phyloP scores from a whole-genome alignment of 306 rosid species.

The Oemleria cerasiformis region DNA sequence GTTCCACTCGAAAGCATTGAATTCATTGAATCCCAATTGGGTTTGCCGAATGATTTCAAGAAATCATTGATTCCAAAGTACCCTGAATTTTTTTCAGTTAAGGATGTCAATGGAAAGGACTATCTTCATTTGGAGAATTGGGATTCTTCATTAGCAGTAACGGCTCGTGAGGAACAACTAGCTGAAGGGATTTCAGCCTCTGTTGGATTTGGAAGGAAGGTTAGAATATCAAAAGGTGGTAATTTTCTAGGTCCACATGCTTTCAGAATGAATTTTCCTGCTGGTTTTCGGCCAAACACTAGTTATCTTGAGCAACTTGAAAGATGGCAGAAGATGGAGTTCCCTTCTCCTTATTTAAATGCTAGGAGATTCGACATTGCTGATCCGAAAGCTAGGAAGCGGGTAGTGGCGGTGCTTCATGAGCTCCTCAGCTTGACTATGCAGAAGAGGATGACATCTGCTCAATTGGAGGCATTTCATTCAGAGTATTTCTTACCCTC shows the following conservation, averaged over 20 bases:
- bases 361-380: slow-evolving; percentile 68
- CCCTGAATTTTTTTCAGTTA: slow-evolving; percentile 58
- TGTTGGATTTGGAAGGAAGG: slow-evolving; percentile 31
- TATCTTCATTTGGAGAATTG: slow-evolving; percentile 68
- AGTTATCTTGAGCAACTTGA: slow-evolving; percentile 60
- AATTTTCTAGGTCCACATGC: slow-evolving; percentile 59
- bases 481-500: slow-evolving; percentile 72
- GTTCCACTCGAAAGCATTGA: slow-evolving; percentile 58
- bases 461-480: slow-evolving; percentile 73
- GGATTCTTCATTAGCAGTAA: slow-evolving; percentile 67
- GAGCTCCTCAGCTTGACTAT: slow-evolving; percentile 81
- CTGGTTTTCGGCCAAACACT: slow-evolving; percentile 70
- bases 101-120: slow-evolving; percentile 41
- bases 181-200: slow-evolving; percentile 37
- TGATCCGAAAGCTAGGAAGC: slow-evolving; percentile 69
- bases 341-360: slow-evolving; percentile 81
- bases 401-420: slow-evolving; percentile 70
- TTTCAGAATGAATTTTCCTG: slow-evolving; percentile 58
- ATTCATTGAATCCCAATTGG: slow-evolving; percentile 54
- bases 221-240: slow-evolving; percentile 68
- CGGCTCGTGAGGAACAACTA: slow-evolving; percentile 52
- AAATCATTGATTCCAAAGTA: slow-evolving; percentile 49
- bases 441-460: slow-evolving; percentile 81
- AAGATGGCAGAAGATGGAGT: slow-evolving; percentile 80
- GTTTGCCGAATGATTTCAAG: slow-evolving; percentile 52